Evolutionary conservation across 371 early-diverging fungal species (phyloP).

Genomic region (Fennellomyces sp.): DNA sequence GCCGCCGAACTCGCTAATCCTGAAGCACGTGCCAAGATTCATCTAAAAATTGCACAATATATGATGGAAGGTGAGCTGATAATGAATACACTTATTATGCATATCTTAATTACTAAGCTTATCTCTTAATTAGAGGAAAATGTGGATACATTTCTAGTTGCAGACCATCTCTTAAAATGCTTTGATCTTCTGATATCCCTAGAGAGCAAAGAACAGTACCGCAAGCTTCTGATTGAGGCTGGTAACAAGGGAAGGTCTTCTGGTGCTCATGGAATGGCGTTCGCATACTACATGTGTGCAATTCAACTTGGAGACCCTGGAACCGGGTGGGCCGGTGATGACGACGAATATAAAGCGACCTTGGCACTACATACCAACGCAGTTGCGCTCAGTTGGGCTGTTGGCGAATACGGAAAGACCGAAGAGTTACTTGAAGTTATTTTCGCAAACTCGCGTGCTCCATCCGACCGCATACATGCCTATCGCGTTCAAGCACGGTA

Average conservation of each 20-base stretch:
- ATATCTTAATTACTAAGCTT: neutral
- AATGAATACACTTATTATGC: neutral
- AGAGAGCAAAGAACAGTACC: conserved; percentile 24
- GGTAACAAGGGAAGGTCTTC: conserved; percentile 38
- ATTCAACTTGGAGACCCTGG: conserved; percentile 17
- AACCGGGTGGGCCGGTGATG: conserved; percentile 19
- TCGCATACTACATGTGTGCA: conserved; percentile 34
- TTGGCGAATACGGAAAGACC: conserved; percentile 35
- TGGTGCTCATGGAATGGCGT: conserved; percentile 47
- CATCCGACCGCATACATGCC: conserved; percentile 37
- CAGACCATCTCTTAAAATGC: conserved; percentile 47
- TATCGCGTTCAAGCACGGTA: conserved; percentile 41
- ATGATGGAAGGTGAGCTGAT: conserved; percentile 26
- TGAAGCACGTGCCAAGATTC: conserved; percentile 33
- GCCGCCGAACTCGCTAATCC: conserved; percentile 47
- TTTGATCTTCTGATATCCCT: conserved; percentile 17
- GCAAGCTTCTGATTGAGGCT: conserved; percentile 31
- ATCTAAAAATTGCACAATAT: conserved; percentile 39
- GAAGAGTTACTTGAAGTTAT: conserved; percentile 29
- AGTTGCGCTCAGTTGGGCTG: conserved; percentile 41
- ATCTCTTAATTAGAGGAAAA: conserved; percentile 22
- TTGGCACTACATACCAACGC: conserved; percentile 34
- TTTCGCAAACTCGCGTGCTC: conserved; percentile 29
- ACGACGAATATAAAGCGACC: conserved; percentile 18
- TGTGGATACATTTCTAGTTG: conserved; percentile 31